These are phyloP conservation scores for Linnemannia zychae DNA, from an alignment of 192 early-diverging fungal species.

Conservation along the genomic window DNA sequence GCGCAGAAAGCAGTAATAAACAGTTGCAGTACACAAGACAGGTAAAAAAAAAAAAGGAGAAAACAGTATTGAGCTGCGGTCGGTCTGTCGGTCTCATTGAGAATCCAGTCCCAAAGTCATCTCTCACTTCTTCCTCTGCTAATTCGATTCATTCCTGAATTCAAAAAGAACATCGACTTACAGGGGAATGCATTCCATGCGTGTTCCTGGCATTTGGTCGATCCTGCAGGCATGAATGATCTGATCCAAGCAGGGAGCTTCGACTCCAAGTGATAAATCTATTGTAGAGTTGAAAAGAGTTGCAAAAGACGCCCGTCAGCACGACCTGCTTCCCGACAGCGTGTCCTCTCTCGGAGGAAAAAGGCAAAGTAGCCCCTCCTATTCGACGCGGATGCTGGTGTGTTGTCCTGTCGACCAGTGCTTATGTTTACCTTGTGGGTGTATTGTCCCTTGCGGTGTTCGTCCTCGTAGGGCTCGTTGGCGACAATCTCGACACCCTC, in stretches of 20 bases:
- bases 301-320: neutral
- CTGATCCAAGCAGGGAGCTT: constrained; percentile 74
- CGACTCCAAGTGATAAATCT: constrained; percentile 56
- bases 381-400: neutral
- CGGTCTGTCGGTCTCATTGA: neutral
- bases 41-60: neutral
- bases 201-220: constrained; percentile 80
- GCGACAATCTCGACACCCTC: constrained; percentile 84
- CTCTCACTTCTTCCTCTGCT: neutral
- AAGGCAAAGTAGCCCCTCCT: neutral
- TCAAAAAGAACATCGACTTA: constrained; percentile 10
- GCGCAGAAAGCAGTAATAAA: neutral
- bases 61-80: neutral
- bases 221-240: constrained; percentile 71
- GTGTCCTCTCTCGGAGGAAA: neutral
- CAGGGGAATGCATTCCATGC: constrained; percentile 90
- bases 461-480: constrained; percentile 85
- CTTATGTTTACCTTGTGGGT: constrained; percentile 79
- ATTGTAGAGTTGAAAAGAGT: constrained; percentile 18
- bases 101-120: neutral
- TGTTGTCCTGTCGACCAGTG: constrained; percentile 24
- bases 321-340: neutral
- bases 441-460: constrained; percentile 81
- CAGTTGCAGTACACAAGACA: neutral
- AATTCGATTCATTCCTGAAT: neutral